Percentiles rank a stretch among this genome's conserved stretches.
phyloP scores from a whole-genome alignment of 352 stramenopile species.

The Globisporangium nagaii region DNA sequence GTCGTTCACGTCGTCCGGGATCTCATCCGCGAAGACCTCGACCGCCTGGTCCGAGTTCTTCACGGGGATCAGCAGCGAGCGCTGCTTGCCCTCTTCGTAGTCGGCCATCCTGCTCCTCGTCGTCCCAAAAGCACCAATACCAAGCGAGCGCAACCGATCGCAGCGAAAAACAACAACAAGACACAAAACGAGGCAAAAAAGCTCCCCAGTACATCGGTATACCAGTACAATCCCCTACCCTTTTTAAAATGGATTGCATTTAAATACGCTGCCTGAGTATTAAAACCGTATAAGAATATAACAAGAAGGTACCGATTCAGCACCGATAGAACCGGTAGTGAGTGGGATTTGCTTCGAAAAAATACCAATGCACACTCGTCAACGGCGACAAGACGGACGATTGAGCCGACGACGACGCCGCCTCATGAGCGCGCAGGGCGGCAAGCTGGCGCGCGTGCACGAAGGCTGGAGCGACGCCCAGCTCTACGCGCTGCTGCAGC shows the following conservation, averaged over 20 bases:
- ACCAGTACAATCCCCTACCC: no score
- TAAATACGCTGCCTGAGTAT: no score
- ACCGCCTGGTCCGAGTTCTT: conserved; percentile 89
- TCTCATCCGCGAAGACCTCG: conserved; percentile 87
- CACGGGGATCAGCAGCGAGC: conserved; percentile 86
- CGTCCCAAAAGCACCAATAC: conserved; percentile 11
- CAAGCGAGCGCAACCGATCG: background rate
- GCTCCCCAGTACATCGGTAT: background rate
- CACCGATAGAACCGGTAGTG: no score
- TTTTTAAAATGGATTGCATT: no score
- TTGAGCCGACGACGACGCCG: no score
- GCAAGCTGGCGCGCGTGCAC: conserved; percentile 23
- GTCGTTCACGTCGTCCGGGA: conserved; percentile 88
- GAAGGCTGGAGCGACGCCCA: conserved; percentile 47
- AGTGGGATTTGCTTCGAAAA: no score
- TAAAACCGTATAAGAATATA: no score
- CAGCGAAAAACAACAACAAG: background rate
- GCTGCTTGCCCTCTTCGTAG: conserved; percentile 27
- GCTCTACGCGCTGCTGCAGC: conserved; percentile 39
- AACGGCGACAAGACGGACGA: background rate
- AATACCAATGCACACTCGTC: background rate
- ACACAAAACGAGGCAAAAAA: background rate
- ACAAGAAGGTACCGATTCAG: no score
- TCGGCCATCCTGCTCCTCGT: conserved; percentile 27
- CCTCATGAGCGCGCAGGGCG: background rate